These are phyloP conservation scores for Globisporangium mamillatum DNA, from an alignment of 352 stramenopile species.

Conservation along the genomic window DNA sequence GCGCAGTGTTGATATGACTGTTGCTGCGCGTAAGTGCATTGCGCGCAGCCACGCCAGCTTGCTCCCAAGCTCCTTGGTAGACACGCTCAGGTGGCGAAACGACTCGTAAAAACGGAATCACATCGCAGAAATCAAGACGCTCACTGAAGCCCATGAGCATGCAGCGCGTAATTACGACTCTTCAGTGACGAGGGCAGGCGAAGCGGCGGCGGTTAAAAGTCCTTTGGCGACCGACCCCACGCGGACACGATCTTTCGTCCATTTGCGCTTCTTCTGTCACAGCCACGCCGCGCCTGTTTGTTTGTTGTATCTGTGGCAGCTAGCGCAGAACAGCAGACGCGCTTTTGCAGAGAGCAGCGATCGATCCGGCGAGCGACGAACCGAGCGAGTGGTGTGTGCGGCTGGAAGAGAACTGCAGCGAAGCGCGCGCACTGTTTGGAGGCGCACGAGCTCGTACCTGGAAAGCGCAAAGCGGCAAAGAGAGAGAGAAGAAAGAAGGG, in stretches of 20 bases:
- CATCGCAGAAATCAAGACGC: neutral
- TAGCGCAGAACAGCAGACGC: neutral
- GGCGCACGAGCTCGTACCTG: neutral
- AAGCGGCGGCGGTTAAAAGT: slow-evolving; percentile 12
- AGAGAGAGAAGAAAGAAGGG: neutral
- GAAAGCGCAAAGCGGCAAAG: too few species aligned
- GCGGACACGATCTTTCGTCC: slow-evolving; percentile 12
- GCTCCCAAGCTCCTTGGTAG: neutral
- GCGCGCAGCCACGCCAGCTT: neutral
- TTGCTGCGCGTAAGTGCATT: neutral
- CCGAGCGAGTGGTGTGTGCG: neutral
- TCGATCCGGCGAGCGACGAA: neutral
- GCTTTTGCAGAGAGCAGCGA: slow-evolving; percentile 1
- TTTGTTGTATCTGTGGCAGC: neutral
- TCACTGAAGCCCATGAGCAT: neutral
- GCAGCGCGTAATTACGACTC: slow-evolving; percentile 7
- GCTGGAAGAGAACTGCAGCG: neutral
- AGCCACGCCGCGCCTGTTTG: neutral
- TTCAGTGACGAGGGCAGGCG: neutral
- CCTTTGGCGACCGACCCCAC: slow-evolving; percentile 1
- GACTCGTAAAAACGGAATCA: slow-evolving; percentile 9
- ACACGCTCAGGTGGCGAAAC: neutral
- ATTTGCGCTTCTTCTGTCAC: slow-evolving; percentile 6
- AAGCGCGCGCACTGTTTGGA: neutral
- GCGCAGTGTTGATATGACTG: too few species aligned